These are phyloP conservation scores for Saccharomyces pastorianus DNA, from an alignment of 1,139 yeast species.

Conservation along the genomic window DNA sequence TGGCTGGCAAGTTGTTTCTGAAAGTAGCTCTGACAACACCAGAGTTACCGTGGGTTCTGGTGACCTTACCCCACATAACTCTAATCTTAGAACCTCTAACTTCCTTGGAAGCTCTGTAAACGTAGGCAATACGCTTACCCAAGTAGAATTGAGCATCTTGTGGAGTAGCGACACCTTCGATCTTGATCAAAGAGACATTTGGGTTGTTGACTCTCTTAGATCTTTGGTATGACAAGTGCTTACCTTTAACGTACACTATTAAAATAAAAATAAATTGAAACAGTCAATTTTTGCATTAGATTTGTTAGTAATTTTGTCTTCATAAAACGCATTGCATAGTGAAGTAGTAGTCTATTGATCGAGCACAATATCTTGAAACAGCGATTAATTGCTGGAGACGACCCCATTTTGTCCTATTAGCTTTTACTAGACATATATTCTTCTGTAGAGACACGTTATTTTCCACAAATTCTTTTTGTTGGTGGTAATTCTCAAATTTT, in stretches of 20 bases:
- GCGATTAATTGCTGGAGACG: no score
- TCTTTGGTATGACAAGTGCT: slow-evolving; percentile 99
- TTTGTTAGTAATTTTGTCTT: slow-evolving; percentile 7
- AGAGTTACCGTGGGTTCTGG: slow-evolving; percentile 98
- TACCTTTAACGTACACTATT: slow-evolving; percentile 98
- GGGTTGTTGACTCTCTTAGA: slow-evolving; percentile 98
- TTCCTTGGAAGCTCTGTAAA: slow-evolving; percentile 97
- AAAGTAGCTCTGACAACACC: slow-evolving; percentile 98
- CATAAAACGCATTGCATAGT: neutral
- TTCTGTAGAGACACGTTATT: no score
- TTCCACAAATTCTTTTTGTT: no score
- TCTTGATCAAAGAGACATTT: slow-evolving; percentile 89
- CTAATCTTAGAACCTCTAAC: slow-evolving; percentile 97
- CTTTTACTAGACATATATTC: no score
- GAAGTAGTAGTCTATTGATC: neutral
- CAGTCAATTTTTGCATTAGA: neutral
- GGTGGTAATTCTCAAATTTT: no score
- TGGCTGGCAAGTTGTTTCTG: slow-evolving; percentile 98
- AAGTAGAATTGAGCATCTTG: slow-evolving; percentile 97
- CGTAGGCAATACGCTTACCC: slow-evolving; percentile 98
- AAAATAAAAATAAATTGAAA: slow-evolving; percentile 9
- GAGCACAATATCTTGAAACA: no score
- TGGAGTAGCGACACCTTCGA: slow-evolving; percentile 87
- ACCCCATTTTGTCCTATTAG: no score
- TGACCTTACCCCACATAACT: slow-evolving; percentile 98